Conservation (phyloP, 345 rosid genomes). For the Salix purpurea region DNA sequence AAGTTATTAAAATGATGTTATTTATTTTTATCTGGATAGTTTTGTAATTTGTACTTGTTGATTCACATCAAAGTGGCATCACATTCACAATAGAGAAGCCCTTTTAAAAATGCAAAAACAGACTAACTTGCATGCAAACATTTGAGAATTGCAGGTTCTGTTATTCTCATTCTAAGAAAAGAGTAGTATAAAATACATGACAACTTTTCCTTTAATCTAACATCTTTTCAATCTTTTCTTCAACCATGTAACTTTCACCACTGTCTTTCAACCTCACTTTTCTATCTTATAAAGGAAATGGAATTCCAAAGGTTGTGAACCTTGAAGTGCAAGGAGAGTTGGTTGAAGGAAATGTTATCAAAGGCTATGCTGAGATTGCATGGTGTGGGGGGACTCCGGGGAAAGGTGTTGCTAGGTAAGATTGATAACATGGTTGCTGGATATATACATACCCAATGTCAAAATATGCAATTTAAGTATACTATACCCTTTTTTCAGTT, state of each 20-base stretch:
- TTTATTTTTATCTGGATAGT: not conserved
- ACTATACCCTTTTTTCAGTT: constrained; percentile 41
- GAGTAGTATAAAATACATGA: not conserved
- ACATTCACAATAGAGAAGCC: not conserved
- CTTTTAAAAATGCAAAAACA: not conserved
- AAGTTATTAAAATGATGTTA: not conserved
- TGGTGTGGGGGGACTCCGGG: constrained; percentile 99
- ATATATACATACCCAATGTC: not conserved
- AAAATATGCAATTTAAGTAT: not conserved
- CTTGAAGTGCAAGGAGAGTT: constrained; percentile 85
- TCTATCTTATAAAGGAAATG: constrained; percentile 53
- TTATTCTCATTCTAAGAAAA: not conserved
- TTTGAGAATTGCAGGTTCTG: not conserved
- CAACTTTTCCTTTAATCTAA: not conserved
- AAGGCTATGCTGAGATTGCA: constrained; percentile 76
- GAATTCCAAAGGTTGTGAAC: constrained; percentile 85
- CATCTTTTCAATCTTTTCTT: not conserved
- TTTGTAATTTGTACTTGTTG: not conserved
- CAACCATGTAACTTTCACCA: not conserved
- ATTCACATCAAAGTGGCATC: not conserved
- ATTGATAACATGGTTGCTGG: constrained; percentile 7
- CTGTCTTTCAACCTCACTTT: constrained; percentile 10
- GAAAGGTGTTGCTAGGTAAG: constrained; percentile 85
- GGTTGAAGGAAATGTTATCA: constrained; percentile 70
- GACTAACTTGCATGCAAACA: not conserved